Evolutionary conservation across 805 yeast genomes (phyloP).

Genomic region (Candida orba): DNA sequence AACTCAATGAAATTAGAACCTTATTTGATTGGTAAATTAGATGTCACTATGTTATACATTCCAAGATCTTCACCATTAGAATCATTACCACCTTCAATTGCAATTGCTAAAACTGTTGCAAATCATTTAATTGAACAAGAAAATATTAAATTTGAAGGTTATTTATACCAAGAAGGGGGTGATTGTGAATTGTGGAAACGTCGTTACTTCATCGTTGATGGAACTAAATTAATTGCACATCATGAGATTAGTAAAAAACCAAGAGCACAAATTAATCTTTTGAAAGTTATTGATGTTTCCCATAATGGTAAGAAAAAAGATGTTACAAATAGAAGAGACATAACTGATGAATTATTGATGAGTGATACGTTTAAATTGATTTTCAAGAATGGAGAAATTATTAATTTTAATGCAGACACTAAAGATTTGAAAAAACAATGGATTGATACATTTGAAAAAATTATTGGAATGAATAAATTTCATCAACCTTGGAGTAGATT

Average conservation of each 20-base stretch:
- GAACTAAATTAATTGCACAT: constrained; percentile 67
- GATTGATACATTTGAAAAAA: constrained; percentile 52
- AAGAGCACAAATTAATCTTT: constrained; percentile 67
- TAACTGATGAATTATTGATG: constrained; percentile 63
- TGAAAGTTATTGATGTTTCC: constrained; percentile 44
- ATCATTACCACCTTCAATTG: constrained; percentile 63
- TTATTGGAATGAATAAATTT: constrained; percentile 47
- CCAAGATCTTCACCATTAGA: constrained; percentile 58
- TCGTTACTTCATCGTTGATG: constrained; percentile 68
- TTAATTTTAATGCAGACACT: constrained; percentile 81
- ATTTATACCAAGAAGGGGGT: constrained; percentile 84
- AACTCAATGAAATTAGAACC: constrained; percentile 37
- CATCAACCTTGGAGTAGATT: constrained; percentile 58
- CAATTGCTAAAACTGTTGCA: constrained; percentile 39
- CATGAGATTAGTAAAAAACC: constrained; percentile 63
- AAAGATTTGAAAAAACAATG: constrained; percentile 54
- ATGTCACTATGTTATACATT: constrained; percentile 60
- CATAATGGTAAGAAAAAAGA: constrained; percentile 28
- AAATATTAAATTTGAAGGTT: constrained; percentile 48
- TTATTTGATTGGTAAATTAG: constrained; percentile 56
- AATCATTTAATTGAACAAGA: constrained; percentile 31
- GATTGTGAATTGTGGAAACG: constrained; percentile 69
- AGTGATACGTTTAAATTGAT: constrained; percentile 69
- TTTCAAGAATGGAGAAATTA: constrained; percentile 74
- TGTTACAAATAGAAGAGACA: constrained; percentile 37